Evolutionary conservation across 2,329 filamentous ascomycete species (phyloP), one percentile per base, ranked within the genome.

Genomic region (Sarocladium strictum): DNA sequence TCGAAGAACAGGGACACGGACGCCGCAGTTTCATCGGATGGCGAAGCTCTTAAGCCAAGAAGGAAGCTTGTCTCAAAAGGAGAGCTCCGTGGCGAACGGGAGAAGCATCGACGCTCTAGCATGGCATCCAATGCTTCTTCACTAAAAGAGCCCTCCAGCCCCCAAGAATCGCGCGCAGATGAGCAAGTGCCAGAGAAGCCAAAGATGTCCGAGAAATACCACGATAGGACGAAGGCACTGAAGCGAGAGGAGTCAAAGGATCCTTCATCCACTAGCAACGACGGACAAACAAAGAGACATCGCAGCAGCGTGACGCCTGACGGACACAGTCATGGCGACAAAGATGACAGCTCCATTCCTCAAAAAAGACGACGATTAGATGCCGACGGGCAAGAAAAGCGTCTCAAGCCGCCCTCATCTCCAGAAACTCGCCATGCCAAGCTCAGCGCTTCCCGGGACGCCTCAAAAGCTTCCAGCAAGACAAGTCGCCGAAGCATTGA

Each of bases 11-110:
- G 73, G 1, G 83, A 86, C 53, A 74, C 78, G 0, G 83, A 86
- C 49, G 72, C 76, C 14, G 73, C 69, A 2, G 69, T 73, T 6
- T 81, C 79, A 0, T 84, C 81, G 32, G 80, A 80, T 62, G 82
- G 76, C 2, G 81, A 84, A 63, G 66, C 77, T 9, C 65, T 74
- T 21, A 86, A 85, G 62, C 82, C 83, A 2, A 72, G 83, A 23
- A 74, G 81, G 37, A 87, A 85, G 62, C 73, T 87, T 11, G 75
- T 86, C 19, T 86, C 83, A 1, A 83, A 83, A 33, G 79, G 77
- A 53, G 83, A 86, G 55, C 67, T 85, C 37, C 80, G 82, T 57
- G 79, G 79, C 10, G 80, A 83, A 62, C 73, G 79, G 17, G 78
- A 82, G 54, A 80, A 78, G 64, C 79, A 83, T 59, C 73, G 81